Percentiles rank a stretch among this genome's conserved stretches.
Evolutionary conservation across 768 basidiomycete genomes (phyloP).

Genomic region (Lentinula edodes): DNA sequence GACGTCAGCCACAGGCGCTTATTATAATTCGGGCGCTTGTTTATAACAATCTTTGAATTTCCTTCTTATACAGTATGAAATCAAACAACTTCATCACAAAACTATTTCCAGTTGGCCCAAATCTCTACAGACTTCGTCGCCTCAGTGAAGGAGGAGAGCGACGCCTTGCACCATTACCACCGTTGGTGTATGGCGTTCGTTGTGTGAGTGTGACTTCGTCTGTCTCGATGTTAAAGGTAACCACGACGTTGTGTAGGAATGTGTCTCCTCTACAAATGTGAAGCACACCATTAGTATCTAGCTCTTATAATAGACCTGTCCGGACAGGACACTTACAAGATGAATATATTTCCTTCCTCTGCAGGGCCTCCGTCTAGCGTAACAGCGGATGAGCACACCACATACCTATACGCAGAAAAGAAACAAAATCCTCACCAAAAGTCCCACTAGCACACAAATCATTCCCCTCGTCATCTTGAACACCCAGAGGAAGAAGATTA

Average conservation of each 20-base stretch:
- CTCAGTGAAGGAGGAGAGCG: background rate
- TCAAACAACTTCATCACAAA: too few relatives aligned
- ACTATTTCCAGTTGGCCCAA: too few relatives aligned
- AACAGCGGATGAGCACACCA: conserved; percentile 11
- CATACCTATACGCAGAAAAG: conserved; percentile 8
- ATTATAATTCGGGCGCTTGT: too few relatives aligned
- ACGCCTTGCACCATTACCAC: background rate
- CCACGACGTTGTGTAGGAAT: conserved; percentile 20
- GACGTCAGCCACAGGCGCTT: too few relatives aligned
- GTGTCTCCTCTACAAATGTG: conserved; percentile 14
- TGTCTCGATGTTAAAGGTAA: conserved; percentile 14
- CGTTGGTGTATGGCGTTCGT: conserved; percentile 10
- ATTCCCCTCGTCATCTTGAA: conserved; percentile 8
- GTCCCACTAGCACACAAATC: conserved; percentile 4
- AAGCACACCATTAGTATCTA: background rate
- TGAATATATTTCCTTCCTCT: conserved; percentile 13
- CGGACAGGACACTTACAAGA: conserved; percentile 11
- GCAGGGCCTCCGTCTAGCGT: conserved; percentile 14
- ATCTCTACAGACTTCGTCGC: background rate
- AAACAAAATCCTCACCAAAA: conserved; percentile 10
- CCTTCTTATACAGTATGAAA: too few relatives aligned
- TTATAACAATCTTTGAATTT: too few relatives aligned
- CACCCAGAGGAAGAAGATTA: conserved; percentile 14
- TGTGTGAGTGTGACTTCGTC: conserved; percentile 15
- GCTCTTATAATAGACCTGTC: background rate